These are phyloP conservation scores for Cyclotella cryptica DNA, from an alignment of 108 stramenopile species.

Conservation along the genomic window DNA sequence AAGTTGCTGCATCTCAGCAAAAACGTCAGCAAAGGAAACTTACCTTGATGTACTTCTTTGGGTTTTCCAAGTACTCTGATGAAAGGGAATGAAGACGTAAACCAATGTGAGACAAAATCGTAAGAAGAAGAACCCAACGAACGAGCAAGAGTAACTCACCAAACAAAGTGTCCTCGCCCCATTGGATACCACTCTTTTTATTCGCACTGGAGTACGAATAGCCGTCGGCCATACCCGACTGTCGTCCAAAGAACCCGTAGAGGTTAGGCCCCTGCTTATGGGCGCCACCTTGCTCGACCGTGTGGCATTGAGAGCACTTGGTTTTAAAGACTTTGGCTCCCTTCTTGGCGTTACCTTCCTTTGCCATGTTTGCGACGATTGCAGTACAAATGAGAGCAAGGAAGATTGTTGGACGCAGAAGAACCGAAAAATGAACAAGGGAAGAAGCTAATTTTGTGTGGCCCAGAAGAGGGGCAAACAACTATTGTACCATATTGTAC, in stretches of 20 bases:
- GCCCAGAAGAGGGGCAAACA: no score
- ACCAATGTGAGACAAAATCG: background rate
- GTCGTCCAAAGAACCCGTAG: constrained; percentile 98
- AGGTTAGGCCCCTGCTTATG: constrained; percentile 99
- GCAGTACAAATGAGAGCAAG: no score
- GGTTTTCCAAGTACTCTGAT: constrained; percentile 92
- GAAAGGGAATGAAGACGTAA: constrained; percentile 51
- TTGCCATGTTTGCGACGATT: constrained; percentile 51
- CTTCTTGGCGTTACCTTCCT: constrained; percentile 81
- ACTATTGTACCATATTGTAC: no score
- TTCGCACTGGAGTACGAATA: constrained; percentile 98
- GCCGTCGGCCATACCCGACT: constrained; percentile 95
- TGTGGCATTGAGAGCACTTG: constrained; percentile 99
- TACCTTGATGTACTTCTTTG: constrained; percentile 99
- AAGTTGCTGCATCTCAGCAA: background rate
- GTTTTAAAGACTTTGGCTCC: constrained; percentile 95
- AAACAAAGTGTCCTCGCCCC: constrained; percentile 94
- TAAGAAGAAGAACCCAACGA: no score
- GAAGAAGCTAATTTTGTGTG: no score
- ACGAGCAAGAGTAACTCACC: constrained; percentile 1
- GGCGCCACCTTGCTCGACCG: constrained; percentile 95
- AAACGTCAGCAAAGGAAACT: constrained; percentile 52
- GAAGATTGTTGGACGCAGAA: no score
- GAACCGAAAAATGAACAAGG: no score
- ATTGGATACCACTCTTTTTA: constrained; percentile 96